Base-by-base conservation (phyloP, 345 rosid species). In the Citrus inodora region DNA sequence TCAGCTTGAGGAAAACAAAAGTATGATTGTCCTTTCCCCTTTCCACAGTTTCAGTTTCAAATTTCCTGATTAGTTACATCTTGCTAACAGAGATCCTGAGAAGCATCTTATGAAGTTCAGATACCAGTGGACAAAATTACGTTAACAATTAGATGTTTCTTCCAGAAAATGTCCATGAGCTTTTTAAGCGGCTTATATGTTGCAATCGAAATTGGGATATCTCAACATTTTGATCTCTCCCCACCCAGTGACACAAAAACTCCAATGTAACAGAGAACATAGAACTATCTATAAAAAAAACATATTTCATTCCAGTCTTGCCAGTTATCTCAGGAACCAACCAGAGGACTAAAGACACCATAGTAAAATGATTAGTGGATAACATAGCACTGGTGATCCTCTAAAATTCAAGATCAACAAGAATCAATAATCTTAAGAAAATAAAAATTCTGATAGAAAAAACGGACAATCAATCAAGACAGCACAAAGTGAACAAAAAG, bases 221-320 rank as follows among this genome's bases (percentile, higher is more conserved):
- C 56, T 63, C 68, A 64, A 32, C 11, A 7, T 32, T 32, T 3
- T 68, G 6, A 27, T 38, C 40, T 37, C 40, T 37, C 2, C 40
- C 56, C 56, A 51, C 6, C 56, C 56, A 51, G 2, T 51, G 35
- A 53, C 10, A 64, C 27, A 63, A 53, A 55, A 25, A 46, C 33
- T 19, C 19, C 71, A 46, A 78, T 70, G 17, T 16, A 62, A 78
- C 51, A 71, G 56, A 70, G 46, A 58, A 38, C 59, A 78, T 53
- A 60, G n/a, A 33, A 67, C 37, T 25, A 5, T n/a, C 4, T n/a
- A 17, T 5, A 5, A 17, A 4, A 4, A 53, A 53, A 0, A 53
- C 6, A 16, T 4, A 53, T 53, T 53, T 53, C 17, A 67, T 51
- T 58, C 21, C 21, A 19, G 16, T 10, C 25, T 55, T 9, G n/a